Evolutionary conservation across 2,329 filamentous ascomycete genomes (phyloP).

Genomic region (Sclerotinia nivalis): DNA sequence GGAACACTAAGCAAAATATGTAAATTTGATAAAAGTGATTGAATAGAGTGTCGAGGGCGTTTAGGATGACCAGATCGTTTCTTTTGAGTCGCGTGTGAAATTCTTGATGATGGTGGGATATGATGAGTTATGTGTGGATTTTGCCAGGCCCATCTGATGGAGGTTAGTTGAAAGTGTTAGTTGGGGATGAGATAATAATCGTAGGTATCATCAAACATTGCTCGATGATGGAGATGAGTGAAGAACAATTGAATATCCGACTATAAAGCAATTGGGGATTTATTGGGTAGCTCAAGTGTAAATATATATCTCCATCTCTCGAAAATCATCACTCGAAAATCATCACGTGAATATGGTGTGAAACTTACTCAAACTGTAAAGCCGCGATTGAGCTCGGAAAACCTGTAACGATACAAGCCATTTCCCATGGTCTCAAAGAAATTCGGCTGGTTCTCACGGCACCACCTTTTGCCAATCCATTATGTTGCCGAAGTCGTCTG

Average conservation of each 20-base stretch:
- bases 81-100: slow-evolving; percentile 52
- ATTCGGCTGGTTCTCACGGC: slow-evolving; percentile 71
- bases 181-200: neutral
- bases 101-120: slow-evolving; percentile 64
- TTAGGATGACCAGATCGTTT: slow-evolving; percentile 57
- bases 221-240: neutral
- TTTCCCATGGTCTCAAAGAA: slow-evolving; percentile 82
- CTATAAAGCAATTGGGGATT: neutral
- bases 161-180: neutral
- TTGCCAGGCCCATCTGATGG: slow-evolving; percentile 80
- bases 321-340: neutral
- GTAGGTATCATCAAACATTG: no score
- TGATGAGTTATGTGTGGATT: slow-evolving; percentile 81
- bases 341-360: neutral
- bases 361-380: slow-evolving; percentile 83
- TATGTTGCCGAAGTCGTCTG: slow-evolving; percentile 85
- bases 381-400: slow-evolving; percentile 87
- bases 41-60: slow-evolving; percentile 60
- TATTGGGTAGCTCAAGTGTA: neutral
- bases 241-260: neutral
- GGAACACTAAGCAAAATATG: slow-evolving; percentile 76
- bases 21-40: slow-evolving; percentile 73
- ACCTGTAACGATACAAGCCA: slow-evolving; percentile 81
- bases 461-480: slow-evolving; percentile 79
- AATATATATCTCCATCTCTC: neutral